A percentile compares a stretch with the other conserved stretches of the same genome.
Conservation (phyloP, 371 early-diverging fungal genomes). For the Smittium mucronatum region DNA sequence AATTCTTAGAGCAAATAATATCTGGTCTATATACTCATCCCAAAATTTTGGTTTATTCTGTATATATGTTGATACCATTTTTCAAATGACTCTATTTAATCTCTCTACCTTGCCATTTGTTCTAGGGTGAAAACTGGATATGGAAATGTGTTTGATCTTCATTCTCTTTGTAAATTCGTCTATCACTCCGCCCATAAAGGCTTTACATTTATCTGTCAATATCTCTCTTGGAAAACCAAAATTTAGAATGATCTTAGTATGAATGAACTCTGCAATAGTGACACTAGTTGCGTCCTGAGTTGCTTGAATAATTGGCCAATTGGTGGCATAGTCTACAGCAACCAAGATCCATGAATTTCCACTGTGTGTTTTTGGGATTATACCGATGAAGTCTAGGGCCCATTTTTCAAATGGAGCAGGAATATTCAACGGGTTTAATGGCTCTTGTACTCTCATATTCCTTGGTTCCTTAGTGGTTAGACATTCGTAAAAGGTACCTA, state of each 20-base stretch:
- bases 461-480: conserved; percentile 13
- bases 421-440: neutral
- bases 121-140: conserved; percentile 24
- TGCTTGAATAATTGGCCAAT: conserved; percentile 32
- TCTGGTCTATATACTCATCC: conserved; percentile 14
- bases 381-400: conserved; percentile 32
- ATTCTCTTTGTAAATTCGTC: conserved; percentile 9
- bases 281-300: conserved; percentile 17
- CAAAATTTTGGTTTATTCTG: conserved; percentile 7
- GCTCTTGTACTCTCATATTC: neutral
- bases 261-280: conserved; percentile 25
- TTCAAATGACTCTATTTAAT: conserved; percentile 14
- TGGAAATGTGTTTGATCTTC: conserved; percentile 11
- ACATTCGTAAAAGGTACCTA: conserved; percentile 19
- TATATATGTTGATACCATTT: conserved; percentile 3
- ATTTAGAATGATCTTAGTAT: conserved; percentile 23
- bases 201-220: conserved; percentile 30
- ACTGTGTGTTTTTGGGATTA: conserved; percentile 14
- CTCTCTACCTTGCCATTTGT: conserved; percentile 25
- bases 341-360: conserved; percentile 33
- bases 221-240: conserved; percentile 28
- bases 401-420: conserved; percentile 22
- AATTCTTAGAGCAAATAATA: conserved; percentile 1
- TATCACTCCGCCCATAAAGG: conserved; percentile 16
- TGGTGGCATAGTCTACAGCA: conserved; percentile 34